A percentile compares a stretch with the other conserved stretches of the same genome.
Evolutionary conservation across 768 basidiomycete species (phyloP).

Genomic region (Heimioporus sp.): DNA sequence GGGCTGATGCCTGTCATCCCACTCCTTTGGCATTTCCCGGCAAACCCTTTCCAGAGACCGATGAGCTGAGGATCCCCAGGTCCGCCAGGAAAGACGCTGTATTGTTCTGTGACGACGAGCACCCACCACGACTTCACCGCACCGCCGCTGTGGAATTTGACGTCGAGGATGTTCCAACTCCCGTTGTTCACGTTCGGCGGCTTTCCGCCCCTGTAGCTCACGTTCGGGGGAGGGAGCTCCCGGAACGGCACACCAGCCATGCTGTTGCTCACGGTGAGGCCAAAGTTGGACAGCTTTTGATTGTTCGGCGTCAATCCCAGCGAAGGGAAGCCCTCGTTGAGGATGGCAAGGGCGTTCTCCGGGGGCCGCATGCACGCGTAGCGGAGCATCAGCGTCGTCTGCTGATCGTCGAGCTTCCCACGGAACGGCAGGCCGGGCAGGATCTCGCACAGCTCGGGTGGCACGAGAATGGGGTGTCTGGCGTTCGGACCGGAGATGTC

Average conservation of each 20-base stretch:
- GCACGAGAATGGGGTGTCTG: slow-evolving; percentile 42
- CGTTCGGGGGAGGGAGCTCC: slow-evolving; percentile 54
- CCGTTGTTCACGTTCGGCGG: slow-evolving; percentile 50
- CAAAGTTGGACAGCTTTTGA: slow-evolving; percentile 51
- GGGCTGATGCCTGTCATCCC: slow-evolving; percentile 66
- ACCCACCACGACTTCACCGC: slow-evolving; percentile 61
- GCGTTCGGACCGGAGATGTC: slow-evolving; percentile 44
- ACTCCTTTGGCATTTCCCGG: slow-evolving; percentile 50
- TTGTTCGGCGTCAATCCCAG: slow-evolving; percentile 49
- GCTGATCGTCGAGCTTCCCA: slow-evolving; percentile 56
- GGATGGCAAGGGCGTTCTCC: slow-evolving; percentile 57
- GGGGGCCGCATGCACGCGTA: slow-evolving; percentile 63
- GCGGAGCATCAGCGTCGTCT: slow-evolving; percentile 70
- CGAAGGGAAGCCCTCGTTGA: slow-evolving; percentile 51
- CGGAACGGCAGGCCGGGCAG: slow-evolving; percentile 55
- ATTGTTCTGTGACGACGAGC: slow-evolving; percentile 57
- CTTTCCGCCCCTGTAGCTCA: slow-evolving; percentile 52
- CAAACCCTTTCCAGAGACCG: slow-evolving; percentile 51
- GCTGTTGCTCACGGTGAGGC: slow-evolving; percentile 48
- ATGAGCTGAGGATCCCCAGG: slow-evolving; percentile 31
- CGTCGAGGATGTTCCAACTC: slow-evolving; percentile 75
- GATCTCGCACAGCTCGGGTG: slow-evolving; percentile 73
- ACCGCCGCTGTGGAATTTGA: slow-evolving; percentile 62
- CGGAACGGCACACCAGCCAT: slow-evolving; percentile 69
- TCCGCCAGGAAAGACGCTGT: slow-evolving; percentile 33